These are phyloP conservation scores for Colletotrichum sp. DNA, from an alignment of 2,329 filamentous ascomycete species.

Conservation along the genomic window DNA sequence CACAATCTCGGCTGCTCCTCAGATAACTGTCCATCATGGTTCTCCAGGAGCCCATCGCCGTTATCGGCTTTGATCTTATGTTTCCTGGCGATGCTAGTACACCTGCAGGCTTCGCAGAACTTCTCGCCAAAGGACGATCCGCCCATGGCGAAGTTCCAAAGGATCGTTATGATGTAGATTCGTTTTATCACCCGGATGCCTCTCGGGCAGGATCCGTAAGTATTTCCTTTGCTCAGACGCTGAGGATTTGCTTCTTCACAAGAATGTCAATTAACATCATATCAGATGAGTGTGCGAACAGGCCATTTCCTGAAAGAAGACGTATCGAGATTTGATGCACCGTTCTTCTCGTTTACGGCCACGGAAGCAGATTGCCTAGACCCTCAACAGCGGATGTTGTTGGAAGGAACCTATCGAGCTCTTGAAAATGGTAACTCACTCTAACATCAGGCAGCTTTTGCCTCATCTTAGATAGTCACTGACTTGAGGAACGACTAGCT, in stretches of 20 bases:
- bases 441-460: not conserved
- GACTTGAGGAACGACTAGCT: not conserved
- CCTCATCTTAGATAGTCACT: rapidly evolving
- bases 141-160: not conserved
- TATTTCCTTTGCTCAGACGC: not conserved
- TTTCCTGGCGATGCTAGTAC: not conserved
- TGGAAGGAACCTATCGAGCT: conserved; percentile 33
- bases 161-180: not conserved
- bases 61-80: not conserved
- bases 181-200: not conserved
- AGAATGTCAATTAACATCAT: not conserved
- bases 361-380: conserved; percentile 30
- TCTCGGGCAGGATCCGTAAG: not conserved
- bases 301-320: not conserved
- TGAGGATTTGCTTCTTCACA: rapidly evolving
- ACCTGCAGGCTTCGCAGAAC: not conserved
- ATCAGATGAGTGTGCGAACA: not conserved
- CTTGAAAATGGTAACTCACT: conserved; percentile 20
- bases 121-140: not conserved
- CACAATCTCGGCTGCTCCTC: not conserved
- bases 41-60: not conserved
- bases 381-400: conserved; percentile 30
- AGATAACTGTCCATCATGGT: not conserved
- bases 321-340: conserved; percentile 12
- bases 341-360: conserved; percentile 25